phyloP scores from a whole-genome alignment of 495 filamentous ascomycete species.

The Umbilicaria muhlenbergii region DNA sequence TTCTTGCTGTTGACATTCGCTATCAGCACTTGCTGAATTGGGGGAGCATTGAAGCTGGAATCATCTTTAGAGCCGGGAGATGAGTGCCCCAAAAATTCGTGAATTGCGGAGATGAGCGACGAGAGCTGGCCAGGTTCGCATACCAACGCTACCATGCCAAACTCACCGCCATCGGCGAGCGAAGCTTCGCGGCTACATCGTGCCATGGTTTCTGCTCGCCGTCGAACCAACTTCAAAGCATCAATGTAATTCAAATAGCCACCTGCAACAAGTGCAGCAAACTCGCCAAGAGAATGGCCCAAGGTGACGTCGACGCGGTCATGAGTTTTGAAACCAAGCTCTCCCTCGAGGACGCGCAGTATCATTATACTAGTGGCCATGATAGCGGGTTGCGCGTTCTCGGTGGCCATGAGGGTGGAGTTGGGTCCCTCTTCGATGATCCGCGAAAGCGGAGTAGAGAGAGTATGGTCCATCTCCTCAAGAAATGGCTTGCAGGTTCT shows the following conservation, averaged over 20 bases:
- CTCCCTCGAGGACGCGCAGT: conserved; percentile 70
- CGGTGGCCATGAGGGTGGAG: conserved; percentile 57
- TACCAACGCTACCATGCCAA: conserved; percentile 89
- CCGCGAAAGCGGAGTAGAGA: conserved; percentile 52
- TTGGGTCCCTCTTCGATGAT: conserved; percentile 71
- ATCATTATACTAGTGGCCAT: conserved; percentile 89
- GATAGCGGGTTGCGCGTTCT: conserved; percentile 87
- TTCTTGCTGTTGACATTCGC: conserved; percentile 93
- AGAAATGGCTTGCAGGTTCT: conserved; percentile 51
- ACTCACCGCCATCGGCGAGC: conserved; percentile 47
- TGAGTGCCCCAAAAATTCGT: conserved; percentile 60
- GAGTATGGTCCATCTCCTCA: conserved; percentile 65
- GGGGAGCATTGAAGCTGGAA: conserved; percentile 43
- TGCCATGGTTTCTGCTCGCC: conserved; percentile 74
- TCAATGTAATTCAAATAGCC: conserved; percentile 65
- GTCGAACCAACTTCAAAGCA: conserved; percentile 59
- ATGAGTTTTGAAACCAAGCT: conserved; percentile 59
- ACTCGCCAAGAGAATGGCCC: conserved; percentile 92
- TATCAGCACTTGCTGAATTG: conserved; percentile 76
- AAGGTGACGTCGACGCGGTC: conserved; percentile 65
- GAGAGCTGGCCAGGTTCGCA: conserved; percentile 63
- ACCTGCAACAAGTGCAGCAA: conserved; percentile 73
- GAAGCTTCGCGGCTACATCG: conserved; percentile 50
- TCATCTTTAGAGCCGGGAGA: conserved; percentile 49
- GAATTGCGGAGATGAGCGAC: conserved; percentile 51